These are phyloP conservation scores for Neopestalotiopsis sp. DNA, from an alignment of 2,329 filamentous ascomycete species.

Conservation along the genomic window DNA sequence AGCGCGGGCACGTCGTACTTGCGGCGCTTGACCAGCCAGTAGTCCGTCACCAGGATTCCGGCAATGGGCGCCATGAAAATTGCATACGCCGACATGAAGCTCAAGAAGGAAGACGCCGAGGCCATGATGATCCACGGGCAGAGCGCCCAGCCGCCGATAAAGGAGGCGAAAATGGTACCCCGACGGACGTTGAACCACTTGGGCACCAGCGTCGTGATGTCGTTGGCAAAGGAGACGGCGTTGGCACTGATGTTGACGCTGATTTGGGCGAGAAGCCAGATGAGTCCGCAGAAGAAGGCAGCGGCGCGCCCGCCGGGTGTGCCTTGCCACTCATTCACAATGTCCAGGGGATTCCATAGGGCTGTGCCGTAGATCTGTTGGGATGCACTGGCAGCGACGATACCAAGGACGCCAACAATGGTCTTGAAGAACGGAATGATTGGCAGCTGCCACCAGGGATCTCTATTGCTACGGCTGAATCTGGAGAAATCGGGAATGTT, in stretches of 20 bases:
- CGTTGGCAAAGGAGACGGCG: constrained; percentile 36
- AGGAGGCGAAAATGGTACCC: constrained; percentile 35
- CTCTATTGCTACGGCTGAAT: constrained; percentile 45
- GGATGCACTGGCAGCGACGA: constrained; percentile 53
- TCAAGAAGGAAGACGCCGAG: constrained; percentile 36
- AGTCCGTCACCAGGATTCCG: constrained; percentile 29
- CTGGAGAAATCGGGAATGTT: constrained; percentile 52
- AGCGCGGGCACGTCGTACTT: constrained; percentile 43
- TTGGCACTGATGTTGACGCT: constrained; percentile 37
- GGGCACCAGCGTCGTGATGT: constrained; percentile 36
- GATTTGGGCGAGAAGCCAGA: constrained; percentile 47
- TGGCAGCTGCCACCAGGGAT: constrained; percentile 53
- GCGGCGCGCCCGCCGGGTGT: constrained; percentile 36
- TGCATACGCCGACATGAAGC: constrained; percentile 39
- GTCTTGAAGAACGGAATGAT: constrained; percentile 55
- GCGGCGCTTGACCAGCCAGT: constrained; percentile 36
- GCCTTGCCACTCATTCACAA: constrained; percentile 47
- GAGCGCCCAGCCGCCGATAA: constrained; percentile 41
- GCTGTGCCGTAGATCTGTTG: constrained; percentile 49
- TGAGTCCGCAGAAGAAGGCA: constrained; percentile 36
- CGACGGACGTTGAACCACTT: constrained; percentile 39
- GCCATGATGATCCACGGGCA: constrained; percentile 42
- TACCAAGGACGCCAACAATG: constrained; percentile 51
- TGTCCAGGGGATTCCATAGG: constrained; percentile 55
- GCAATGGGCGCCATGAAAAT: constrained; percentile 41